phyloP scores from a whole-genome alignment of 1,284 basidiomycete species.

The Acaromyces ingoldii region DNA sequence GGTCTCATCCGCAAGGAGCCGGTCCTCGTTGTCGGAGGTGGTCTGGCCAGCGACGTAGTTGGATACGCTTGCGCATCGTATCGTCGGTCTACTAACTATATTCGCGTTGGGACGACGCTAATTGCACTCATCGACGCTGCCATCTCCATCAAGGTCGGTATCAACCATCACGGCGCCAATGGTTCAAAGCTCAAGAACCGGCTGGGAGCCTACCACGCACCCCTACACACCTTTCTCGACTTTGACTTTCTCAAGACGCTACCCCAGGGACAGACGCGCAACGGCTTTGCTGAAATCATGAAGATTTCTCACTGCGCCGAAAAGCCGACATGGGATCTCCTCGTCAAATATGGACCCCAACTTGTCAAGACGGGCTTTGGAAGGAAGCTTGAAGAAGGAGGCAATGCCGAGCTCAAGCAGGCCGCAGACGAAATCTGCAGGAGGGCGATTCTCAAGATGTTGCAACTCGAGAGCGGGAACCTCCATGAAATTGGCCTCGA shows the following conservation, averaged over 20 bases:
- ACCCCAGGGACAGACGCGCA: constrained; percentile 54
- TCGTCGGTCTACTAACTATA: constrained; percentile 55
- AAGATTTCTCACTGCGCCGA: constrained; percentile 55
- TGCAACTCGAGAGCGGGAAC: constrained; percentile 55
- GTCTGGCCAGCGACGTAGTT: constrained; percentile 52
- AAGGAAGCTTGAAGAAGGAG: constrained; percentile 47
- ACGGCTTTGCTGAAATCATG: constrained; percentile 56
- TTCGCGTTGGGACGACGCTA: constrained; percentile 55
- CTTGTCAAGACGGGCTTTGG: constrained; percentile 55
- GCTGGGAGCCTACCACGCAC: constrained; percentile 55
- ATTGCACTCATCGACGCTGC: constrained; percentile 56
- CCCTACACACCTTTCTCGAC: constrained; percentile 56
- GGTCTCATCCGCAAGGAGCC: constrained; percentile 56
- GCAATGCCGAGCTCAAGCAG: constrained; percentile 50
- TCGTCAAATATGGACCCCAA: constrained; percentile 55
- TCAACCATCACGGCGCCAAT: constrained; percentile 45
- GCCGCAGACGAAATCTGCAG: constrained; percentile 53
- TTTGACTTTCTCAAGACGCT: constrained; percentile 55
- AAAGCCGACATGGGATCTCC: constrained; percentile 53
- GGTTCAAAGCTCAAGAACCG: constrained; percentile 46
- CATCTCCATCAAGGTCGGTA: constrained; percentile 54
- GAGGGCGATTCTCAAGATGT: constrained; percentile 55
- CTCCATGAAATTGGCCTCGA: constrained; percentile 56
- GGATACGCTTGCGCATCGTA: constrained; percentile 55
- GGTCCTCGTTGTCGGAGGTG: constrained; percentile 54